Base-by-base conservation (phyloP, 2,329 filamentous ascomycete species). In the Pseudogymnoascus sp. region DNA sequence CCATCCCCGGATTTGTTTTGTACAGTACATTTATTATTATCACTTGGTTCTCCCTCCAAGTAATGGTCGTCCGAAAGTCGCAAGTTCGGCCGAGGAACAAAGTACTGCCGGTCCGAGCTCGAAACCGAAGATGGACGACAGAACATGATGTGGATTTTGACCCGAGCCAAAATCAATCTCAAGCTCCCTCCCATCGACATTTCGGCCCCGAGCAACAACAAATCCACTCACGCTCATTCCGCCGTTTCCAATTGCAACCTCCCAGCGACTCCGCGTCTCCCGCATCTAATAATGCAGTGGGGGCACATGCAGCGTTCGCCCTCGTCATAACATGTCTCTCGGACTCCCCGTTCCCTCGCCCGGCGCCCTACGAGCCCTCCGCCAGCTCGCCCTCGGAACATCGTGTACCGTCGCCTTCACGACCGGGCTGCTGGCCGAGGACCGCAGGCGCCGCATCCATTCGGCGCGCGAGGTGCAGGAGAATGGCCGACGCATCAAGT, bases 371-470 rank as follows among this genome's bases (percentile, higher is more conserved):
- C 79, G 81, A 72, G 79, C 81, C 64, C 79, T 85, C 37, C 81
- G 81, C 66, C 79, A 81, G 66, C 77, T 84, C 64, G 78, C 83
- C 63, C 73, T 85, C 14, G 83, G 82, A 61, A 84, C 82, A 1
- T 83, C 82, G 7, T 85, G 81, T 69, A 84, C 82, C 45, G 77
- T 85, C 63, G 78, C 80, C 60, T 66, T 74, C 65, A 69, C 69
- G 14, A 66, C 70, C 51, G 73, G 71, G 6, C 71, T 83, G 26
- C 74, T 85, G 63, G 77, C 83, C 64, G 82, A 85, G 72, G 83
- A 85, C 71, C 81, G 81, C 59, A 78, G 82, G 65, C 80, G 81
- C 64, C 79, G 81, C 26, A 80, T 84, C 66, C 79, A 80, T 63
- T 75, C 81, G 51, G 77, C 81, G 36, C 76, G 76, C 51, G 75